These are phyloP conservation scores for Pulveroboletus sp. DNA, from an alignment of 768 basidiomycete genomes.

Conservation along the genomic window DNA sequence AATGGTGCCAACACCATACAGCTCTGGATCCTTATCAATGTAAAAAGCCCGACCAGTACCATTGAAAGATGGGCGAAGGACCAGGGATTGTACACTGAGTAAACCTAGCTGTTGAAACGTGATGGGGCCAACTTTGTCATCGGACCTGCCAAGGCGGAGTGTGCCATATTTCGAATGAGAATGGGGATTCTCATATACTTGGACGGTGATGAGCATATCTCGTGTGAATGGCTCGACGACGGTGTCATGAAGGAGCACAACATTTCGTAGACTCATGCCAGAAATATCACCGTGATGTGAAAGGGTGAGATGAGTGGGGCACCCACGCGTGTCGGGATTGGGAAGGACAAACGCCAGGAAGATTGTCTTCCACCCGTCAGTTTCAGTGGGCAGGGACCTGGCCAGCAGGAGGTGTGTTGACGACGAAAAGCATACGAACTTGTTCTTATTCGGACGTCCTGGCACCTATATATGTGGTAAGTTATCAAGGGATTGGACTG, in stretches of 20 bases:
- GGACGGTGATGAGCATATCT: constrained; percentile 12
- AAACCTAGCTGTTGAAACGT: constrained; percentile 3
- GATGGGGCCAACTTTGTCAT: constrained; percentile 6
- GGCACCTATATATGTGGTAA: not conserved
- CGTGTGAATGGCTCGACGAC: constrained; percentile 1
- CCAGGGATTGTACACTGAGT: not conserved
- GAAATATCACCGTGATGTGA: constrained; percentile 12
- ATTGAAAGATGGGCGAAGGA: constrained; percentile 11
- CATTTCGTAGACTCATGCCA: not conserved
- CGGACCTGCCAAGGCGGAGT: constrained; percentile 2
- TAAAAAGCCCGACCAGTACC: constrained; percentile 12
- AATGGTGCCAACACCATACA: too few relatives aligned
- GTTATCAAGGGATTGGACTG: not conserved
- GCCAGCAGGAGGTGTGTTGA: constrained; percentile 19
- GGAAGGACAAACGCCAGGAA: constrained; percentile 12
- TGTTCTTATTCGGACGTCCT: not conserved
- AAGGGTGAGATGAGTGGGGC: not conserved
- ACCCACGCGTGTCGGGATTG: not conserved
- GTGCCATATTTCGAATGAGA: constrained; percentile 4
- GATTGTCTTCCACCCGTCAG: constrained; percentile 6
- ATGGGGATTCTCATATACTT: not conserved
- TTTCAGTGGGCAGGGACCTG: not conserved
- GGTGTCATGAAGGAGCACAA: constrained; percentile 12
- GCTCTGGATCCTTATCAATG: too few relatives aligned
- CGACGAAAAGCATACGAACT: constrained; percentile 10